These are phyloP conservation scores for Scutellaria minor DNA, from an alignment of 257 asterid species.

Conservation along the genomic window DNA sequence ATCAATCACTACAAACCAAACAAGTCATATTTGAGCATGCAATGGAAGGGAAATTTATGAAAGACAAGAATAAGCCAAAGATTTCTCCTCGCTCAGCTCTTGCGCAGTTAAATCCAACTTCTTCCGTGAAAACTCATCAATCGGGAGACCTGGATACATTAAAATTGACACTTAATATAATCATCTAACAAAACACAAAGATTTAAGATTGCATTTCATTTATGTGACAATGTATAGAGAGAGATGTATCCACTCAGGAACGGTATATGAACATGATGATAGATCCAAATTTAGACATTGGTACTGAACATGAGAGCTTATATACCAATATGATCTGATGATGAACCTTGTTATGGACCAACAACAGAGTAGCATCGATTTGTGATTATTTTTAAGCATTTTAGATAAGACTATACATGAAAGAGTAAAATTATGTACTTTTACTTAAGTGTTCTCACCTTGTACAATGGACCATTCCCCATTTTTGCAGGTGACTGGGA, in stretches of 20 bases:
- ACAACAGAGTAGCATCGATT: not conserved
- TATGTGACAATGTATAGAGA: too few species aligned
- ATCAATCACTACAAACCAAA: slow-evolving; percentile 12
- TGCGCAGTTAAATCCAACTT: slow-evolving; percentile 73
- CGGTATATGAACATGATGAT: too few species aligned
- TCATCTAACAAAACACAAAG: not conserved
- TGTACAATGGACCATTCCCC: slow-evolving; percentile 94
- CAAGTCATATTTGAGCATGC: not conserved
- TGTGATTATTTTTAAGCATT: not conserved
- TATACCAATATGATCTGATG: not conserved
- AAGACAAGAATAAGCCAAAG: slow-evolving; percentile 77
- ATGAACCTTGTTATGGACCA: not conserved
- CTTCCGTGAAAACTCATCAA: slow-evolving; percentile 78
- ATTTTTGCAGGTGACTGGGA: slow-evolving; percentile 90
- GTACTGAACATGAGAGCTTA: not conserved
- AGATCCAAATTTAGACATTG: too few species aligned
- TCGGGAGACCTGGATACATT: slow-evolving; percentile 55
- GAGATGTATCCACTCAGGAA: too few species aligned
- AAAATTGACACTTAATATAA: not conserved
- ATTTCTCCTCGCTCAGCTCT: slow-evolving; percentile 85
- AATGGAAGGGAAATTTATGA: slow-evolving; percentile 33
- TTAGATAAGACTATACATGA: not conserved
- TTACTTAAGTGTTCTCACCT: slow-evolving; percentile 52
- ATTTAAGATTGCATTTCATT: not conserved
- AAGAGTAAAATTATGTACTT: not conserved